Evolutionary conservation across 352 stramenopile species (phyloP), one percentile per base, ranked within the genome.

Genomic region (Aphanomyces invadans): DNA sequence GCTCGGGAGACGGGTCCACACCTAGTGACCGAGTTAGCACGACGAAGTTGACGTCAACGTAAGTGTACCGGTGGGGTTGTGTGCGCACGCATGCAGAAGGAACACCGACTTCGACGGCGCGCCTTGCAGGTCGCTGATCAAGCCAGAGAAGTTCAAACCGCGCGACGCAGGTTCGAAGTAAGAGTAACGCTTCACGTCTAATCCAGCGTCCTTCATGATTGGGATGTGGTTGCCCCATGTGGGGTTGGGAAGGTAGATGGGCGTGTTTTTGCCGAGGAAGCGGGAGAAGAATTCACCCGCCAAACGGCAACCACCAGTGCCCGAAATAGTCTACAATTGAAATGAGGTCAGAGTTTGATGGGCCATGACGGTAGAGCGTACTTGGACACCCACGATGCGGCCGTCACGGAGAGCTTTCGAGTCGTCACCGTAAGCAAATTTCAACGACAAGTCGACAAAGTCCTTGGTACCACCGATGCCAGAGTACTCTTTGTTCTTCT

Each of bases 221-320:
- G 87, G 77, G 69, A 97, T 95, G 77, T 99, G 97, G 86, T 99
- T 99, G 62, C 96, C 95, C 97, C 97, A 99, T 55, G 97, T 99
- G 57, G 97, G 97, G 83, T 99, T 98, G 28, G 97, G 97, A 56
- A 99, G 73, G 87, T 99, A 99, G 71, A 99, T 97, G 4, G 85
- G 80, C 25, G 86, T 93, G 57, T 69, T 75, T 65, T 89, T 83
- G 68, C 90, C 88, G 33, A 89, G 78, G 57, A 96, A 97, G 63
- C 86, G 85, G 54, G 86, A 70, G 66, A 99, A 87, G 70, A 99
- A 95, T 74, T 99, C 95, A 31, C 92, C 96, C 26, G 92, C 89
- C 10, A 99, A 87, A 69, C 97, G 92, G 62, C 98, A 92, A 32
- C 95, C 96, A 65, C 97, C 97, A 44, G 97, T 99, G 62, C 97